Conservation (phyloP, 208 protist genomes). For the Phytomonas sp. region DNA sequence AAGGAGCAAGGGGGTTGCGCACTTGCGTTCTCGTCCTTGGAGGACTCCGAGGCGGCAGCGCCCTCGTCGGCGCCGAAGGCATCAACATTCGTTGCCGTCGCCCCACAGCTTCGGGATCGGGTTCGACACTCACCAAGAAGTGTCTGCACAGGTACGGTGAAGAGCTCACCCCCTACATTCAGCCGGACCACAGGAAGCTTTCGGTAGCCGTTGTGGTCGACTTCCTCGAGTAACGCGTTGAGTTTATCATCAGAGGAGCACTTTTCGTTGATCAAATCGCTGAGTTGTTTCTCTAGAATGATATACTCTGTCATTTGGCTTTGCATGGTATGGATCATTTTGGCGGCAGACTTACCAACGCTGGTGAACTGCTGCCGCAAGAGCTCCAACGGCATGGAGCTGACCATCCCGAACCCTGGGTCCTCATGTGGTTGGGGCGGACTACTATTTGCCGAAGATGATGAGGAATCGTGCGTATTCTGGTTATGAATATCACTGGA, state of each 20-base stretch:
- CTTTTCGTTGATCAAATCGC: constrained; percentile 13
- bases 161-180: constrained; percentile 77
- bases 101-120: neutral
- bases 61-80: constrained; percentile 6
- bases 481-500: neutral
- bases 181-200: constrained; percentile 31
- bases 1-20: constrained; percentile 1
- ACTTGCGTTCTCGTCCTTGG: too few relatives aligned
- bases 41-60: too few relatives aligned
- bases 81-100: constrained; percentile 24
- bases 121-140: constrained; percentile 28
- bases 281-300: constrained; percentile 15
- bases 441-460: neutral
- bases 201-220: constrained; percentile 8
- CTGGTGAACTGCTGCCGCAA: constrained; percentile 14
- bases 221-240: constrained; percentile 18
- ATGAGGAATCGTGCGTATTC: neutral
- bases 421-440: neutral
- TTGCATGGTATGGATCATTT: constrained; percentile 18
- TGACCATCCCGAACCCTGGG: neutral
- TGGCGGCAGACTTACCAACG: constrained; percentile 9
- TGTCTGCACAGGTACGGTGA: constrained; percentile 56
- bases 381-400: neutral
- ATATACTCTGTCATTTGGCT: constrained; percentile 14
- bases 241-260: neutral